phyloP scores from a whole-genome alignment of 139 green algal genomes.

The Closterium sp. region DNA sequence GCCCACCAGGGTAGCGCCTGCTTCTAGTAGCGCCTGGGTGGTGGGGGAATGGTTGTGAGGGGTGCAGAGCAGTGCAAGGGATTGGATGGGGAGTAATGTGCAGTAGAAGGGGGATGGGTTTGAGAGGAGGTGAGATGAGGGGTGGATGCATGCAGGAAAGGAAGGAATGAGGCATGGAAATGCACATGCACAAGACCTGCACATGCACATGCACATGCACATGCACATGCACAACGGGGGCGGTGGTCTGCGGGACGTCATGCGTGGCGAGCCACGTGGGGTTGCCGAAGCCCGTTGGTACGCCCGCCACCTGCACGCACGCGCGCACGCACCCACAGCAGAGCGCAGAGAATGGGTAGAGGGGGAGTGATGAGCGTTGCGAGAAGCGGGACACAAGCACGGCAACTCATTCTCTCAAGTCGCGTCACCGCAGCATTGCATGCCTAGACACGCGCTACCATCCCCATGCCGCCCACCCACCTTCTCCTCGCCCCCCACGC shows the following conservation, averaged over 20 bases:
- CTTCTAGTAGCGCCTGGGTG: constrained; percentile 29
- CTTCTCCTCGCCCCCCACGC: background rate
- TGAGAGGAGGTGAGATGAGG: constrained; percentile 1
- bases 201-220: background rate
- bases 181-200: background rate
- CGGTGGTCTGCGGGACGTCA: constrained; percentile 2
- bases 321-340: background rate
- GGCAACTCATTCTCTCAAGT: no score
- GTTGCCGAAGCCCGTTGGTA: constrained; percentile 74
- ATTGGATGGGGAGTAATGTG: background rate
- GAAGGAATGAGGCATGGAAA: background rate
- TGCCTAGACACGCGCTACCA: background rate
- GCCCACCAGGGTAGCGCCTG: constrained; percentile 58
- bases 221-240: constrained; percentile 13
- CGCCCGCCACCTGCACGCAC: constrained; percentile 56
- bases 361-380: no score
- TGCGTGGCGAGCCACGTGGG: constrained; percentile 77
- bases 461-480: background rate
- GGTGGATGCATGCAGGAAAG: background rate
- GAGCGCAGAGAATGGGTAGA: background rate
- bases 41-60: background rate
- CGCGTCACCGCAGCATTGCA: background rate
- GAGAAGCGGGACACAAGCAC: no score
- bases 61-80: no score
- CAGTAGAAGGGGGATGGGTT: constrained; percentile 5